phyloP scores from a whole-genome alignment of 805 yeast species.

The Nakazawaea populi region DNA sequence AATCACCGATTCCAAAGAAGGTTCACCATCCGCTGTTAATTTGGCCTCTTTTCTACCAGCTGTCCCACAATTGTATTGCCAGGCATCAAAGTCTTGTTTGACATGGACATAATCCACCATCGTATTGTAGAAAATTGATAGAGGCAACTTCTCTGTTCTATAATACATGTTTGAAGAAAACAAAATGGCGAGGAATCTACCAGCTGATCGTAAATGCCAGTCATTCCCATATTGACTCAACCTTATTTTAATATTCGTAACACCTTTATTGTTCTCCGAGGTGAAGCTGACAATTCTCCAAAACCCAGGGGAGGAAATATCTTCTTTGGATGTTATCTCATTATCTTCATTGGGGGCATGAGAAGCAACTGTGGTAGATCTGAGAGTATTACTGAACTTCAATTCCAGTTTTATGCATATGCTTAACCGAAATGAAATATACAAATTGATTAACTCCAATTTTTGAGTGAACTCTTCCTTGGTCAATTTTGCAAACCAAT shows the following conservation, averaged over 20 bases:
- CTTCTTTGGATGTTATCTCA: neutral
- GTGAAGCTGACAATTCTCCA: constrained; percentile 7
- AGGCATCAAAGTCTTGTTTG: constrained; percentile 73
- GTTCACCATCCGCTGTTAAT: constrained; percentile 10
- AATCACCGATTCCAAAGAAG: constrained; percentile 32
- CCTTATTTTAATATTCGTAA: constrained; percentile 30
- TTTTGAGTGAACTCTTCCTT: constrained; percentile 38
- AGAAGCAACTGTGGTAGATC: neutral
- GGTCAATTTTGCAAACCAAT: constrained; percentile 47
- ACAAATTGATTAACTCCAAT: constrained; percentile 67
- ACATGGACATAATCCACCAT: constrained; percentile 76
- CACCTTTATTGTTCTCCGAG: constrained; percentile 13
- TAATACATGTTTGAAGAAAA: constrained; percentile 42
- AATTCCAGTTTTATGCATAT: constrained; percentile 36
- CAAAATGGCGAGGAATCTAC: constrained; percentile 49
- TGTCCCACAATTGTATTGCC: constrained; percentile 47
- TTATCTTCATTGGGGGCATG: constrained; percentile 1
- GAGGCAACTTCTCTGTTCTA: constrained; percentile 26
- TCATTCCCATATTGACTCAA: constrained; percentile 65
- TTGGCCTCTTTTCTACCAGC: constrained; percentile 2
- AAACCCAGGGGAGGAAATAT: neutral
- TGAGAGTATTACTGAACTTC: constrained; percentile 11
- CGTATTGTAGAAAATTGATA: constrained; percentile 64
- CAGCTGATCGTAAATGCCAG: constrained; percentile 76
- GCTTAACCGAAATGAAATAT: constrained; percentile 70